Conservation (phyloP, 768 basidiomycete genomes). For the Termitomyces sp. region DNA sequence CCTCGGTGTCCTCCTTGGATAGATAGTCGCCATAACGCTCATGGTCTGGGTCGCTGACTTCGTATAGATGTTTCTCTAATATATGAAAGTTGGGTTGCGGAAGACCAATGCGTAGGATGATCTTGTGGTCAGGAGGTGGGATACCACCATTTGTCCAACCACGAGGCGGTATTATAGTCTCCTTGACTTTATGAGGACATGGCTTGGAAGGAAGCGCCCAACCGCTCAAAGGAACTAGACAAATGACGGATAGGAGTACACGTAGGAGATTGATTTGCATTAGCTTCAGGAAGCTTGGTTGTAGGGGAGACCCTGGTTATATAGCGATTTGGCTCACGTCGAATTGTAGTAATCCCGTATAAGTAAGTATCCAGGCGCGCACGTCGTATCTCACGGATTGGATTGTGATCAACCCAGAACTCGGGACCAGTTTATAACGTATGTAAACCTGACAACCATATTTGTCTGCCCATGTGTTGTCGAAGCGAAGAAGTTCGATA, state of each 20-base stretch:
- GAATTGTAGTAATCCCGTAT: not conserved
- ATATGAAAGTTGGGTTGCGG: slow-evolving; percentile 43
- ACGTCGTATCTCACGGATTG: not conserved
- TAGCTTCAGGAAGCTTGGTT: not conserved
- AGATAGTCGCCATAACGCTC: slow-evolving; percentile 50
- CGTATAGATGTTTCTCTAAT: slow-evolving; percentile 47
- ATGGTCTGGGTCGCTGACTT: slow-evolving; percentile 55
- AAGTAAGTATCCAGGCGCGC: not conserved
- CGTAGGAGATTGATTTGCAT: slow-evolving; percentile 9
- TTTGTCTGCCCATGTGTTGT: not conserved
- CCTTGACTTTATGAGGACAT: slow-evolving; percentile 15
- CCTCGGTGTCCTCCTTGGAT: slow-evolving; percentile 61
- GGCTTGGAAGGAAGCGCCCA: slow-evolving; percentile 5
- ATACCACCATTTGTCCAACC: slow-evolving; percentile 40
- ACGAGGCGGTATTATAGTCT: slow-evolving; percentile 25
- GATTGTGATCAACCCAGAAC: not conserved
- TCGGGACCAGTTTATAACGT: not conserved
- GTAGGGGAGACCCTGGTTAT: not conserved
- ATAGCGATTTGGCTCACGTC: not conserved
- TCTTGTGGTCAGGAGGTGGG: slow-evolving; percentile 37
- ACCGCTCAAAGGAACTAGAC: slow-evolving; percentile 1
- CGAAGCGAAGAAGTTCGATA: not conserved
- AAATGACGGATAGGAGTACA: slow-evolving; percentile 8
- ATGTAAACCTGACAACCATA: not conserved
- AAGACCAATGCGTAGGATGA: slow-evolving; percentile 54